phyloP scores from a whole-genome alignment of 2,329 filamentous ascomycete genomes.

The Talaromyces sp. region DNA sequence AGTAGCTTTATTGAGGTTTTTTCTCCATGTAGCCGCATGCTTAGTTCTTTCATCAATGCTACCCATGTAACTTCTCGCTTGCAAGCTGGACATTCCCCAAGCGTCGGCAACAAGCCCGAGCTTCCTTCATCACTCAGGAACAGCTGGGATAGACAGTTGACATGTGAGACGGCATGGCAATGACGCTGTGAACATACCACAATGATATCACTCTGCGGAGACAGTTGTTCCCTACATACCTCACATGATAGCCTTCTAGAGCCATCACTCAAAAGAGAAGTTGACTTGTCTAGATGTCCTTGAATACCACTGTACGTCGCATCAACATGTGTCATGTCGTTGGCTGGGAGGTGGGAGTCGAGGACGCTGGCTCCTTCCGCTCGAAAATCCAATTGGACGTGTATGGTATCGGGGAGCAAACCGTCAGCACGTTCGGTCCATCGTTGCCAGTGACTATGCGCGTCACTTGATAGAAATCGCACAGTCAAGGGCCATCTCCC shows the following conservation, averaged over 20 bases:
- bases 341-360: conserved; percentile 13
- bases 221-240: conserved; percentile 47
- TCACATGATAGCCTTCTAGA: conserved; percentile 42
- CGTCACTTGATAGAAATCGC: conserved; percentile 72
- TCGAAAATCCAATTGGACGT: conserved; percentile 53
- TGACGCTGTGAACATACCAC: conserved; percentile 50
- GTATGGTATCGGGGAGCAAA: conserved; percentile 48
- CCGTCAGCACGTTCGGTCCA: conserved; percentile 53
- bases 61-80: conserved; percentile 62
- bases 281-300: conserved; percentile 52
- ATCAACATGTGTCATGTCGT: conserved; percentile 42
- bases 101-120: conserved; percentile 59
- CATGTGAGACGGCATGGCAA: conserved; percentile 52
- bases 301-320: conserved; percentile 52
- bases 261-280: conserved; percentile 40
- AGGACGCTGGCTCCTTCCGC: conserved; percentile 21
- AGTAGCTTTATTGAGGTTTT: conserved; percentile 65
- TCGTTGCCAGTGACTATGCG: conserved; percentile 64
- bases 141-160: conserved; percentile 52
- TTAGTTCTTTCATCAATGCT: conserved; percentile 78
- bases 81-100: conserved; percentile 71
- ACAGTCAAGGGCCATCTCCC: conserved; percentile 75
- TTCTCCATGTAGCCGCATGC: conserved; percentile 64
- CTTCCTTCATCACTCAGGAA: conserved; percentile 47
- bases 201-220: conserved; percentile 39